Evolutionary conservation across 768 basidiomycete species (phyloP).

Genomic region (Tricholoma hemisulphureum): DNA sequence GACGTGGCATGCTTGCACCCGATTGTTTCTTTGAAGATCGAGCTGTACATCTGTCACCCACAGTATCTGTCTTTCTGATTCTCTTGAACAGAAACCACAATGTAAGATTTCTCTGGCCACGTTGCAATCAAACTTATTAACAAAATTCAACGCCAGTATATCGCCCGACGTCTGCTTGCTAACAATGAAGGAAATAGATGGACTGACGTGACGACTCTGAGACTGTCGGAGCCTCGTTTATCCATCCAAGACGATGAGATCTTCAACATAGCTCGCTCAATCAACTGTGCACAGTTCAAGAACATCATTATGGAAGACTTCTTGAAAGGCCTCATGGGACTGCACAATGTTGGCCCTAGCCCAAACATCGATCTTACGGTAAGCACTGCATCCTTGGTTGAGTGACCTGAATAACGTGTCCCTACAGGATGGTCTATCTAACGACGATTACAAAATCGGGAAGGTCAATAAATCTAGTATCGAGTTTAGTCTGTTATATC

Average conservation of each 20-base stretch:
- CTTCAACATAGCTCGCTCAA: conserved; percentile 15
- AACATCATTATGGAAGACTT: conserved; percentile 20
- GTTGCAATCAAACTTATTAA: neutral
- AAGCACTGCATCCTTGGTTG: neutral
- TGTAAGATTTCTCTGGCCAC: neutral
- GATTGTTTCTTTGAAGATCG: conserved; percentile 17
- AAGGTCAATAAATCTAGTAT: neutral
- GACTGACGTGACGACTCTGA: neutral
- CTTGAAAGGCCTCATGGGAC: conserved; percentile 18
- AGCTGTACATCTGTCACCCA: neutral
- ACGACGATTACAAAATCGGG: neutral
- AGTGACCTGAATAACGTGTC: neutral
- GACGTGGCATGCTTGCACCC: conserved; percentile 21
- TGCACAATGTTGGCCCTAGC: conserved; percentile 8
- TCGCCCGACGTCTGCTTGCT: neutral
- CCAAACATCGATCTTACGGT: neutral
- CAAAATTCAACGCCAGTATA: conserved; percentile 5
- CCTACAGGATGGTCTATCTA: neutral
- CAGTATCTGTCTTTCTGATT: neutral
- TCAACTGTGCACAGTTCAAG: conserved; percentile 20
- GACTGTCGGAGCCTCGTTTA: neutral
- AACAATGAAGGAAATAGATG: neutral
- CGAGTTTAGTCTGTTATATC: conserved; percentile 16
- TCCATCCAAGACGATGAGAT: neutral
- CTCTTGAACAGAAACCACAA: neutral